These are phyloP conservation scores for Crithidia brevicula DNA, from an alignment of 208 protist genomes.

Conservation along the genomic window DNA sequence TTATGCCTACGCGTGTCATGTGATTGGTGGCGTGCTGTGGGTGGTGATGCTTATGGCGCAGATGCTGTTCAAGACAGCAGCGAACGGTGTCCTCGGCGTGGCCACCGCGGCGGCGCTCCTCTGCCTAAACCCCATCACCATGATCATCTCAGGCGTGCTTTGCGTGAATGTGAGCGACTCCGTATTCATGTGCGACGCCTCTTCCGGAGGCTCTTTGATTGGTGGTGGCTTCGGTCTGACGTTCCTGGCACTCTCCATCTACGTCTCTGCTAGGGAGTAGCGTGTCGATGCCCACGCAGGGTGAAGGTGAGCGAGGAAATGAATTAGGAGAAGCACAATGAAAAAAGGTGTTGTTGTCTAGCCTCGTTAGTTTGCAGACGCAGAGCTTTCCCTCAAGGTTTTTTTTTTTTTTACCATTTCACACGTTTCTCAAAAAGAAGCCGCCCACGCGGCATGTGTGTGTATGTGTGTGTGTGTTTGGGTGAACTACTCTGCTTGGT, in stretches of 20 bases:
- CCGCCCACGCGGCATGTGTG: too few relatives aligned
- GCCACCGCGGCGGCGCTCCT: conserved; percentile 61
- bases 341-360: too few relatives aligned
- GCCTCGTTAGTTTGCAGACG: too few relatives aligned
- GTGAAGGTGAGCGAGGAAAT: too few relatives aligned
- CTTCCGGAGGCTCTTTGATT: conserved; percentile 68
- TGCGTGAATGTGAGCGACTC: conserved; percentile 62
- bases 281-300: too few relatives aligned
- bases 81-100: conserved; percentile 62
- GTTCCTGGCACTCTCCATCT: conserved; percentile 58
- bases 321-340: too few relatives aligned
- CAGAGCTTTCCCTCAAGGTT: too few relatives aligned
- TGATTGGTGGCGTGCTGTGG: conserved; percentile 57
- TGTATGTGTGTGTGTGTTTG: not conserved
- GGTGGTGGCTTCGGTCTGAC: conserved; percentile 67
- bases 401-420: too few relatives aligned
- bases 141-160: conserved; percentile 67
- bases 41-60: conserved; percentile 61
- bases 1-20: conserved; percentile 64
- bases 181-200: conserved; percentile 71
- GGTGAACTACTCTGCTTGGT: not conserved
- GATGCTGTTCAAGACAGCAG: conserved; percentile 54
- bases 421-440: too few relatives aligned
- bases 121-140: conserved; percentile 73
- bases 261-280: conserved; percentile 59